These are phyloP conservation scores for Xylaria sp. DNA, from an alignment of 2,329 filamentous ascomycete species.

Conservation along the genomic window DNA sequence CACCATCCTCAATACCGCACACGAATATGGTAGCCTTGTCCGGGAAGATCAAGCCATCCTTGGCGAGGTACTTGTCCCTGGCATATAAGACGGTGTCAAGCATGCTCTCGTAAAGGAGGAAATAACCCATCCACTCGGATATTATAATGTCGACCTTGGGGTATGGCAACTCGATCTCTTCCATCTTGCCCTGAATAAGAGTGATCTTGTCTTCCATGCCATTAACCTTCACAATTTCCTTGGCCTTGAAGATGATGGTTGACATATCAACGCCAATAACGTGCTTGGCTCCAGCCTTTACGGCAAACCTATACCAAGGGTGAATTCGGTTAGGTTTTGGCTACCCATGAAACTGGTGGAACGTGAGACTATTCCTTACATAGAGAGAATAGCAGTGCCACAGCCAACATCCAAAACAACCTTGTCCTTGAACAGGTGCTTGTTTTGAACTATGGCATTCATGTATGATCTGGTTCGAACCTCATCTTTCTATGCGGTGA, in stretches of 20 bases:
- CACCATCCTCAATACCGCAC: conserved; percentile 96
- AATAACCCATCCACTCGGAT: conserved; percentile 99
- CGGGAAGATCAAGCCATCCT: conserved; percentile 94
- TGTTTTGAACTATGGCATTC: conserved; percentile 97
- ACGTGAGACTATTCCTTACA: conserved; percentile 68
- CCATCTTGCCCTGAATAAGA: conserved; percentile 99
- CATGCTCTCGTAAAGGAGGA: conserved; percentile 99
- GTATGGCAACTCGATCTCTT: conserved; percentile 93
- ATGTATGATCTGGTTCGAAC: conserved; percentile 96
- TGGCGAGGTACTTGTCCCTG: conserved; percentile 87
- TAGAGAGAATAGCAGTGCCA: conserved; percentile 97
- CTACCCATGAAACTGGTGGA: conserved; percentile 5
- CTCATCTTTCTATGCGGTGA: conserved; percentile 84
- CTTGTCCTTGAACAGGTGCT: conserved; percentile 86
- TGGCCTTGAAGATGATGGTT: conserved; percentile 98
- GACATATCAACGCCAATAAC: conserved; percentile 99
- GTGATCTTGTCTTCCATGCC: conserved; percentile 97
- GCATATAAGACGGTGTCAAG: conserved; percentile 97
- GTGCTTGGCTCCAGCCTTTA: conserved; percentile 95
- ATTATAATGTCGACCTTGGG: conserved; percentile 99
- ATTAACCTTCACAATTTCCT: conserved; percentile 92
- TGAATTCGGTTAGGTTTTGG: conserved; percentile 27
- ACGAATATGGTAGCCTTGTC: conserved; percentile 99
- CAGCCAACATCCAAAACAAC: conserved; percentile 96
- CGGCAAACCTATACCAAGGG: conserved; percentile 80